phyloP scores from a whole-genome alignment of 441 rosid genomes.

The Erodium chrysanthum region DNA sequence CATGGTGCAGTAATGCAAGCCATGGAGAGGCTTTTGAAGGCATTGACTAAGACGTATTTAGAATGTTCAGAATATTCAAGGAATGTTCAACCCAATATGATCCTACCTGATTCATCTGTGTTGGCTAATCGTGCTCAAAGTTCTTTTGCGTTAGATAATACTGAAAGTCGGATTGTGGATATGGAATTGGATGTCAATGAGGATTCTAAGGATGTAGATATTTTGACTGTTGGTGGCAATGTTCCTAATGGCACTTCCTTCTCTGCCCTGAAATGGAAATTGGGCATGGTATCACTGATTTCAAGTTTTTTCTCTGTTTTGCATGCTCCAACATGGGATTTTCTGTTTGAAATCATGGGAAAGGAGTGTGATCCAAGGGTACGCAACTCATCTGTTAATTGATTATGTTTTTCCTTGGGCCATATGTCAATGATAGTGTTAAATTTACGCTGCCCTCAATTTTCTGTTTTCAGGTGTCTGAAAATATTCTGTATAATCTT shows the following conservation, averaged over 20 bases:
- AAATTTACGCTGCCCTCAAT: conserved; percentile 17
- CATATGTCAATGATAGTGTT: conserved; percentile 18
- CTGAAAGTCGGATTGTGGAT: conserved; percentile 56
- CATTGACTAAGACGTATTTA: conserved; percentile 45
- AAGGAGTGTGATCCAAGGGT: conserved; percentile 71
- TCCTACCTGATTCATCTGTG: conserved; percentile 25
- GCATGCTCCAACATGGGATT: conserved; percentile 56
- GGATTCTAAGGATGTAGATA: conserved; percentile 51
- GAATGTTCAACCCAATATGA: conserved; percentile 32
- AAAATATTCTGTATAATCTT: conserved; percentile 45
- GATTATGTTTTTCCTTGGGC: conserved; percentile 16
- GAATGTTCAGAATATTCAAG: conserved; percentile 38
- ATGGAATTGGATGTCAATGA: conserved; percentile 72
- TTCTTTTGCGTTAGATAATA: conserved; percentile 22
- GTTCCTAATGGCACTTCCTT: conserved; percentile 34
- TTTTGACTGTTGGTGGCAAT: conserved; percentile 41
- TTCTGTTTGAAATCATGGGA: conserved; percentile 47
- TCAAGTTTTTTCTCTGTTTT: conserved; percentile 56
- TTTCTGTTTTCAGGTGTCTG: conserved; percentile 45
- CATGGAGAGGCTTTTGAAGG: conserved; percentile 56
- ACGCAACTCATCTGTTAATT: conserved; percentile 16
- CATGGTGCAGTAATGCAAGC: conserved; percentile 38
- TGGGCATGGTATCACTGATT: conserved; percentile 67
- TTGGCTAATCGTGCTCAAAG: conserved; percentile 31
- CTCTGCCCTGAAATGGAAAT: conserved; percentile 60